These are phyloP conservation scores for Logfia minima DNA, from an alignment of 129 eudicot species.

Conservation along the genomic window DNA sequence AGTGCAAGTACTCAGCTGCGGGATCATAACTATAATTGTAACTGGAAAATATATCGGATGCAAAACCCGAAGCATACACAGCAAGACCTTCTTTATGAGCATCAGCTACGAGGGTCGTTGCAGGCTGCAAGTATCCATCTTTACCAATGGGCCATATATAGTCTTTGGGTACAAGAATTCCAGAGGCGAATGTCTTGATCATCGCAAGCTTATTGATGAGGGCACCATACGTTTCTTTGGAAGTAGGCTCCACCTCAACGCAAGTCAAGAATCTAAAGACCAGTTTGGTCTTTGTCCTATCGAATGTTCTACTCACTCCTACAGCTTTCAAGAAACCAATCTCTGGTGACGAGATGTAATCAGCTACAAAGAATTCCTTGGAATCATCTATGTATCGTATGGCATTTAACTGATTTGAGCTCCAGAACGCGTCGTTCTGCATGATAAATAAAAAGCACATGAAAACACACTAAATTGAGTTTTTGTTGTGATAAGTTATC, in stretches of 20 bases:
- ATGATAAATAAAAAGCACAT: not conserved
- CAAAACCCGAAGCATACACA: constrained; percentile 67
- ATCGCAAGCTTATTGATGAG: constrained; percentile 46
- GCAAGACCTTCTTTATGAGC: constrained; percentile 78
- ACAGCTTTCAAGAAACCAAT: constrained; percentile 72
- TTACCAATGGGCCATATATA: constrained; percentile 63
- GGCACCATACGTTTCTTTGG: constrained; percentile 52
- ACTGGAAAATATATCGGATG: constrained; percentile 53
- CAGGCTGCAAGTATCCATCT: constrained; percentile 44
- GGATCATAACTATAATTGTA: constrained; percentile 96
- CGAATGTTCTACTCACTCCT: constrained; percentile 37
- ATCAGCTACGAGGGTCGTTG: constrained; percentile 75
- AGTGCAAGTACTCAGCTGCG: constrained; percentile 61
- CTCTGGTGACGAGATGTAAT: constrained; percentile 86
- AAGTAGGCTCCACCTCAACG: constrained; percentile 63
- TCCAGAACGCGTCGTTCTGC: constrained; percentile 64
- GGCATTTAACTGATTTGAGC: constrained; percentile 48
- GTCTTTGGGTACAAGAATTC: constrained; percentile 79
- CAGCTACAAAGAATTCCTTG: constrained; percentile 32
- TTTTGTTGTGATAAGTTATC: not conserved
- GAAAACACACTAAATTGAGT: not conserved
- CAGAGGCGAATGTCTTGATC: constrained; percentile 69
- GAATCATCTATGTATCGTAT: constrained; percentile 43
- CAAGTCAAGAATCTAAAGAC: constrained; percentile 44
- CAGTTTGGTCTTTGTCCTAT: constrained; percentile 49